These are phyloP conservation scores for Naganishia randhawae DNA, from an alignment of 768 basidiomycete genomes.

Conservation along the genomic window DNA sequence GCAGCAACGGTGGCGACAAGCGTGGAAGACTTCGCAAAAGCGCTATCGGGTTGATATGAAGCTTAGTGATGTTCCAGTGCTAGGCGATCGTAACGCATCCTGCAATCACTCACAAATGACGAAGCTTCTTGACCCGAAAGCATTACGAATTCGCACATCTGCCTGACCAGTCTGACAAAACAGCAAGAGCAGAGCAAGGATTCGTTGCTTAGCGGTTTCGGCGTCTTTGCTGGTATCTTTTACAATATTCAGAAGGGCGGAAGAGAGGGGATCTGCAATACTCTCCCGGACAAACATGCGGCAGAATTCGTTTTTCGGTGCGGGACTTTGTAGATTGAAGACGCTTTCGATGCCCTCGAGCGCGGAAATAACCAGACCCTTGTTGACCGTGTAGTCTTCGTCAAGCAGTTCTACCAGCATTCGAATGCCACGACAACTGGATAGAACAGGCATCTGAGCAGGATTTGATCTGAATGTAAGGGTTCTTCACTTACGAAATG, in stretches of 20 bases:
- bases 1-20: conserved; percentile 80
- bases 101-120: conserved; percentile 66
- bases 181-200: conserved; percentile 79
- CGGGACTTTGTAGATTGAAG: conserved; percentile 89
- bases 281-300: conserved; percentile 97
- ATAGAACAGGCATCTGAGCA: background rate
- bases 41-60: conserved; percentile 55
- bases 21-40: conserved; percentile 80
- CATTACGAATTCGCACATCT: conserved; percentile 87
- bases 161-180: conserved; percentile 97
- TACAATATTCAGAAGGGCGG: conserved; percentile 84
- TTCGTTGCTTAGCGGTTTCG: conserved; percentile 73
- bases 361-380: conserved; percentile 84
- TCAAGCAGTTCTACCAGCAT: conserved; percentile 93
- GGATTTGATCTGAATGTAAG: background rate
- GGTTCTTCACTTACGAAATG: conserved; percentile 70
- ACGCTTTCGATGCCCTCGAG: conserved; percentile 91
- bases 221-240: conserved; percentile 59
- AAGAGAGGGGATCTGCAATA: conserved; percentile 82
- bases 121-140: conserved; percentile 82
- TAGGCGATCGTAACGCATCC: background rate
- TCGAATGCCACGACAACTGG: conserved; percentile 86
- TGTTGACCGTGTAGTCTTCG: conserved; percentile 88
- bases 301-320: conserved; percentile 97
- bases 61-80: background rate